Conservation (phyloP, 495 filamentous ascomycete species). For the Tuber brumale region DNA sequence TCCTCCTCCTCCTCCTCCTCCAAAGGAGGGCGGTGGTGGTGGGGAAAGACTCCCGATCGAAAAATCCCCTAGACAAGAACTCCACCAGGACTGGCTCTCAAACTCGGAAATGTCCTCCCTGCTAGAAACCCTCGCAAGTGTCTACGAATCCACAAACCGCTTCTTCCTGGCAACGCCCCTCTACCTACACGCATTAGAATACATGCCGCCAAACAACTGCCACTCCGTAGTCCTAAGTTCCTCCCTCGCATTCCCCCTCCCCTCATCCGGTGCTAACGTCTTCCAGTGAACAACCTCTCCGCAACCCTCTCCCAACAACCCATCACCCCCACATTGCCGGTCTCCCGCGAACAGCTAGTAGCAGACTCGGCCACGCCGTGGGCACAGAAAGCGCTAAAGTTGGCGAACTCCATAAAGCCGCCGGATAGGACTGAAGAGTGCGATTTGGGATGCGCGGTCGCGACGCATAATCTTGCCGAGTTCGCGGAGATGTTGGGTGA, state of each 20-base stretch:
- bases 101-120: slow-evolving; percentile 18
- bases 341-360: slow-evolving; percentile 51
- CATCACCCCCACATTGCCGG: slow-evolving; percentile 44
- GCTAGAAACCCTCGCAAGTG: slow-evolving; percentile 55
- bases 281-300: slow-evolving; percentile 58
- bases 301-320: slow-evolving; percentile 59
- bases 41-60: slow-evolving; percentile 49
- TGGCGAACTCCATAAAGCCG: slow-evolving; percentile 53
- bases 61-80: slow-evolving; percentile 9
- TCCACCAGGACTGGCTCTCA: slow-evolving; percentile 10
- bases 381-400: slow-evolving; percentile 65
- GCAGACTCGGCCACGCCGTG: slow-evolving; percentile 58
- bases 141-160: slow-evolving; percentile 61
- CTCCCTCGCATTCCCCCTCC: slow-evolving; percentile 5
- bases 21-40: slow-evolving; percentile 56
- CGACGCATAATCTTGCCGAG: slow-evolving; percentile 79
- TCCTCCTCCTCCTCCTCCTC: slow-evolving; percentile 33
- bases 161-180: slow-evolving; percentile 79
- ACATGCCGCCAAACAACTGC: slow-evolving; percentile 54
- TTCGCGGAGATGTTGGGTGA: slow-evolving; percentile 67
- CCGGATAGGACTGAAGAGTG: slow-evolving; percentile 69
- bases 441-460: slow-evolving; percentile 73
- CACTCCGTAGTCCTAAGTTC: slow-evolving; percentile 67
- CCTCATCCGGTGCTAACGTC: neutral
- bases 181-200: slow-evolving; percentile 70